These are phyloP conservation scores for Ogataea trehaloabstinens DNA, from an alignment of 805 yeast genomes.

Conservation along the genomic window DNA sequence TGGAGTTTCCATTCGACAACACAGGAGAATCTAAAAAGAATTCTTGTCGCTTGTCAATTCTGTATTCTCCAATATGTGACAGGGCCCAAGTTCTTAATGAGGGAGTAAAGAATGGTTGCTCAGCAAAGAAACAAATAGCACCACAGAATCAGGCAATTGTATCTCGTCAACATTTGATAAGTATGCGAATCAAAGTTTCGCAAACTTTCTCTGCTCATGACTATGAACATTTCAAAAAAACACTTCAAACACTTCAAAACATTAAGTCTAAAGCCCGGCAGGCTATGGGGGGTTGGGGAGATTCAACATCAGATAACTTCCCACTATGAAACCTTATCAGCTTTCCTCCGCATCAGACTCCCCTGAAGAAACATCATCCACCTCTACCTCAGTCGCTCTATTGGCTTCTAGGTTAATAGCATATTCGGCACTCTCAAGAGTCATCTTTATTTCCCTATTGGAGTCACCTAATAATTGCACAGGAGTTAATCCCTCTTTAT, in stretches of 20 bases:
- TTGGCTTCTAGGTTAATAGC: slow-evolving; percentile 44
- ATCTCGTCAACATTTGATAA: slow-evolving; percentile 9
- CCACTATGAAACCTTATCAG: slow-evolving; percentile 18
- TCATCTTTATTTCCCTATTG: slow-evolving; percentile 53
- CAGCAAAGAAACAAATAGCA: slow-evolving; percentile 13
- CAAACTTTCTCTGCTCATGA: not conserved
- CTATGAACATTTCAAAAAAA: slow-evolving; percentile 17
- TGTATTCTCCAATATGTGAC: slow-evolving; percentile 22
- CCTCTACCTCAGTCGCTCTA: slow-evolving; percentile 27
- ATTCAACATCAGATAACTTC: slow-evolving; percentile 6
- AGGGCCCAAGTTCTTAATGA: slow-evolving; percentile 44
- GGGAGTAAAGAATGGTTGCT: slow-evolving; percentile 62
- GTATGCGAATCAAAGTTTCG: slow-evolving; percentile 1
- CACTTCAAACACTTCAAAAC: slow-evolving; percentile 1
- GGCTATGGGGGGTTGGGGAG: slow-evolving; percentile 15
- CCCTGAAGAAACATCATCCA: slow-evolving; percentile 26
- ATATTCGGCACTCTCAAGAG: slow-evolving; percentile 80
- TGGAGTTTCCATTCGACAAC: slow-evolving; percentile 2
- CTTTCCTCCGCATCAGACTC: slow-evolving; percentile 16
- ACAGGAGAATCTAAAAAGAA: slow-evolving; percentile 11
- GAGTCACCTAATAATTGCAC: slow-evolving; percentile 58
- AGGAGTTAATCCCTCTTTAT: slow-evolving; percentile 69
- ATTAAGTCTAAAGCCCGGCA: slow-evolving; percentile 3
- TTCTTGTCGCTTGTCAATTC: slow-evolving; percentile 29
- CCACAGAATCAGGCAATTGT: slow-evolving; percentile 16